Evolutionary conservation across 2,329 filamentous ascomycete species (phyloP).

Genomic region (Trichoderma sp.): DNA sequence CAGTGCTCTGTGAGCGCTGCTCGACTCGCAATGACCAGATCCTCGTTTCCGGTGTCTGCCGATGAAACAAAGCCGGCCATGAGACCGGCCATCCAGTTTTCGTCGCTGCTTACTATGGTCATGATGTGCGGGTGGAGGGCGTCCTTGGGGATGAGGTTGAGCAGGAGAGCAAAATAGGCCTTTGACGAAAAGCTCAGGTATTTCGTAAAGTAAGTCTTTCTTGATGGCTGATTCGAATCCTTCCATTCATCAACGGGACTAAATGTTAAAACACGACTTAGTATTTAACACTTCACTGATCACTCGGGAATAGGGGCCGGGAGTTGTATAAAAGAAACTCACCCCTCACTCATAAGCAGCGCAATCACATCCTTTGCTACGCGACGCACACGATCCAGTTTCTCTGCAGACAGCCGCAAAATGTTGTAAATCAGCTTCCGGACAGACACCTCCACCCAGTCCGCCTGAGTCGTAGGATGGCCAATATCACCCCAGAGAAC

Average conservation of each 20-base stretch:
- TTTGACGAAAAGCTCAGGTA: conserved; percentile 54
- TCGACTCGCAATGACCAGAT: conserved; percentile 66
- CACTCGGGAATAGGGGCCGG: not conserved
- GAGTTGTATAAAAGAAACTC: conserved; percentile 24
- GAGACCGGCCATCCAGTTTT: conserved; percentile 49
- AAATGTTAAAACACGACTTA: not conserved
- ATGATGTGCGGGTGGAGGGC: conserved; percentile 38
- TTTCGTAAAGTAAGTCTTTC: not conserved
- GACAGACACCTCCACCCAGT: conserved; percentile 33
- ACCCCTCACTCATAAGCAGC: conserved; percentile 46
- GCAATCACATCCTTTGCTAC: conserved; percentile 57
- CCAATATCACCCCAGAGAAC: conserved; percentile 51
- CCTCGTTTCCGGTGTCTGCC: conserved; percentile 74
- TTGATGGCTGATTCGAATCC: not conserved
- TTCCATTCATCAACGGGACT: conserved; percentile 37
- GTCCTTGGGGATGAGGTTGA: conserved; percentile 43
- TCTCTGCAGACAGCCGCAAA: conserved; percentile 76
- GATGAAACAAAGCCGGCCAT: conserved; percentile 68
- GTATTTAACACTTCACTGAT: not conserved
- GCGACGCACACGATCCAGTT: conserved; percentile 79
- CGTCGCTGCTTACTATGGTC: conserved; percentile 32
- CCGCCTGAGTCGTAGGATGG: conserved; percentile 4
- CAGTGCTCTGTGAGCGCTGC: conserved; percentile 60
- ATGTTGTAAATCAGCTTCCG: conserved; percentile 46
- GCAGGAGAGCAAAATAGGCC: conserved; percentile 55